Percentiles rank a stretch among this genome's conserved stretches.
Evolutionary conservation across 2,329 filamentous ascomycete species (phyloP).

Genomic region (Fusarium nisikadoi): DNA sequence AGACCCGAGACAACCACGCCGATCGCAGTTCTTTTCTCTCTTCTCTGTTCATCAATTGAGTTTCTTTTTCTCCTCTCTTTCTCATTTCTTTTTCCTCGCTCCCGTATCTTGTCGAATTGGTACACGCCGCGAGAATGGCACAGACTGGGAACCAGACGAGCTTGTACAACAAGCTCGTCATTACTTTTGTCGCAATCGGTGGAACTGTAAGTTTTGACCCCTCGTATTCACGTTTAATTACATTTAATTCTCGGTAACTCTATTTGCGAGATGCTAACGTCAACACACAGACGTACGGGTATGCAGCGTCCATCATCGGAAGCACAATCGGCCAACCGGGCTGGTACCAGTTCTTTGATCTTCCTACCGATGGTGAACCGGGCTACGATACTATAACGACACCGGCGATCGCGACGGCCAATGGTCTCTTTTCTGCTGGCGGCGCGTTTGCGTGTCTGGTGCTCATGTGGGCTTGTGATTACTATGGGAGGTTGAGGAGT

Average conservation of each 20-base stretch:
- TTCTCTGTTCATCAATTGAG: neutral
- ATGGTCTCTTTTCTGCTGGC: slow-evolving; percentile 60
- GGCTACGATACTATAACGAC: slow-evolving; percentile 60
- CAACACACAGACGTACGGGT: slow-evolving; percentile 58
- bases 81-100: neutral
- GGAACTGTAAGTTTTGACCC: slow-evolving; percentile 42
- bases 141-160: slow-evolving; percentile 40
- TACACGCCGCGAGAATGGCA: slow-evolving; percentile 2
- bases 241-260: neutral
- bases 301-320: slow-evolving; percentile 60
- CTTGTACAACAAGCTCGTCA: slow-evolving; percentile 49
- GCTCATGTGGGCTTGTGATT: slow-evolving; percentile 60
- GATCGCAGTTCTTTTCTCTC: neutral
- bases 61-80: neutral
- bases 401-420: slow-evolving; percentile 58
- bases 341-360: slow-evolving; percentile 61
- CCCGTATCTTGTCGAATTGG: neutral
- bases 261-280: neutral
- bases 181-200: slow-evolving; percentile 50
- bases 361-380: slow-evolving; percentile 54
- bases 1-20: neutral
- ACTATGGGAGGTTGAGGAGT: slow-evolving; percentile 55
- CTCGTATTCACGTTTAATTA: neutral
- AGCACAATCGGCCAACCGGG: slow-evolving; percentile 64
- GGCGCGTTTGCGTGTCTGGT: slow-evolving; percentile 59